A percentile compares a stretch with the other conserved stretches of the same genome.
Evolutionary conservation across 2,329 filamentous ascomycete genomes (phyloP).

Genomic region (Fusarium torreyae): DNA sequence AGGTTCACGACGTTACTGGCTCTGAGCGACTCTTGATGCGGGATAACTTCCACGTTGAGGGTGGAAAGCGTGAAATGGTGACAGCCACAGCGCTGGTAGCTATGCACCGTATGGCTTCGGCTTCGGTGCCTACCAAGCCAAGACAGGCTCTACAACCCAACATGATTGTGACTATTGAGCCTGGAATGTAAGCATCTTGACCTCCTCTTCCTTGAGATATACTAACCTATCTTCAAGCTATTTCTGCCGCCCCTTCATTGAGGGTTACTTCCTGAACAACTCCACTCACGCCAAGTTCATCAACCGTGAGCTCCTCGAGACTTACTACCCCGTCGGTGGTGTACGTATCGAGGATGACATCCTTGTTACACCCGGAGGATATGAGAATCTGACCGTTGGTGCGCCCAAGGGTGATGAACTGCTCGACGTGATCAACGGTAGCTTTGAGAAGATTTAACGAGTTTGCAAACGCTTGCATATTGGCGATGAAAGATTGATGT

Average conservation of each 20-base stretch:
- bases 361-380: slow-evolving; percentile 81
- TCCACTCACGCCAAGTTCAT: slow-evolving; percentile 74
- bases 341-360: slow-evolving; percentile 95
- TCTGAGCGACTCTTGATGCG: slow-evolving; percentile 54
- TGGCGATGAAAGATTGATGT: not conserved
- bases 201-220: not conserved
- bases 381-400: slow-evolving; percentile 83
- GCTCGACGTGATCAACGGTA: slow-evolving; percentile 71
- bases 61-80: slow-evolving; percentile 61
- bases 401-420: slow-evolving; percentile 84
- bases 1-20: slow-evolving; percentile 73
- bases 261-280: slow-evolving; percentile 76
- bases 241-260: slow-evolving; percentile 81
- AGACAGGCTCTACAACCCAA: slow-evolving; percentile 66
- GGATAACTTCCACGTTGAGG: slow-evolving; percentile 51
- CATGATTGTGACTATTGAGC: slow-evolving; percentile 85
- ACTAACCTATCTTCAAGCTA: slow-evolving; percentile 65
- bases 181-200: slow-evolving; percentile 71
- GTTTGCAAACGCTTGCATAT: not conserved
- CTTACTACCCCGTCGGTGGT: slow-evolving; percentile 85
- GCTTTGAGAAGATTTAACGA: slow-evolving; percentile 46
- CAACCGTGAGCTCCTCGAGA: slow-evolving; percentile 74
- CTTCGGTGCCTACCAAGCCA: slow-evolving; percentile 51
- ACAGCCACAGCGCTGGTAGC: slow-evolving; percentile 54
- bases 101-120: slow-evolving; percentile 47